phyloP scores from a whole-genome alignment of 129 eudicot genomes.

The Deinandra increscens region DNA sequence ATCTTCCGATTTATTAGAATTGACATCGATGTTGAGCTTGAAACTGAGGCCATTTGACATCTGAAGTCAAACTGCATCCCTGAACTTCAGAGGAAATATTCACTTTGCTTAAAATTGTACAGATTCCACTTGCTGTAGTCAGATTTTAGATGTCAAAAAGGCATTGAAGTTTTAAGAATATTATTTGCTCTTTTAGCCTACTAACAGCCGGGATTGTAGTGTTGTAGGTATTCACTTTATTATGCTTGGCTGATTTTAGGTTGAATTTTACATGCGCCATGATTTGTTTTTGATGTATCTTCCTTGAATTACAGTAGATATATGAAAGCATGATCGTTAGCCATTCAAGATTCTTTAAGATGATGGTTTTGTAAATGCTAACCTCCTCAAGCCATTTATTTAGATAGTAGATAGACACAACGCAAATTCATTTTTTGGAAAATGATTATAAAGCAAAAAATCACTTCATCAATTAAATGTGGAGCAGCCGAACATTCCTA shows the following conservation, averaged over 20 bases:
- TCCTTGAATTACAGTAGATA: background rate
- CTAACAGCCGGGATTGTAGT: background rate
- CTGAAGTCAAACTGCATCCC: slow-evolving; percentile 29
- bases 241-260: background rate
- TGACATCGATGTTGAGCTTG: slow-evolving; percentile 24
- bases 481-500: background rate
- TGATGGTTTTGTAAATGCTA: background rate
- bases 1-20: slow-evolving; percentile 6
- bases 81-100: background rate
- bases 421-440: background rate
- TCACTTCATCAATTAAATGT: slow-evolving; percentile 6
- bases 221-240: background rate
- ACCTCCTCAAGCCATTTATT: background rate
- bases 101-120: background rate
- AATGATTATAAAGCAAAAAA: background rate
- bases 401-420: background rate
- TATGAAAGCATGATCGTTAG: background rate
- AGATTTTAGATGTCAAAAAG: slow-evolving; percentile 5
- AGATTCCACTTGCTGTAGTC: slow-evolving; percentile 6
- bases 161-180: background rate
- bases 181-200: slow-evolving; percentile 7
- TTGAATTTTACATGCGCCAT: background rate
- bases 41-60: slow-evolving; percentile 18
- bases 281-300: background rate
- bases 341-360: background rate